These are phyloP conservation scores for Aspergillus clavatus DNA, from an alignment of 2,329 filamentous ascomycete species.

Conservation along the genomic window DNA sequence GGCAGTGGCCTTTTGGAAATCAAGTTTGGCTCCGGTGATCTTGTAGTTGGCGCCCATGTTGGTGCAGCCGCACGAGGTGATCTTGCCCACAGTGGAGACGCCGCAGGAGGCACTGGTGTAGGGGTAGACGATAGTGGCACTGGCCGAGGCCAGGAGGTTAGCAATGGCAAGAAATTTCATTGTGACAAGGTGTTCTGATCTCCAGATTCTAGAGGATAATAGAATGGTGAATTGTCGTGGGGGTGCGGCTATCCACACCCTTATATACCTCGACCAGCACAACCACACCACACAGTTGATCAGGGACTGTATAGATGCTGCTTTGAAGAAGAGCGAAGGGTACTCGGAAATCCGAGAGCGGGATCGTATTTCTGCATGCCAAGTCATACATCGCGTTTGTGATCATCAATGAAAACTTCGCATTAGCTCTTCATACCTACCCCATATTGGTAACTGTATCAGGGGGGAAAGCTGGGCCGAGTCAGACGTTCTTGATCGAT, in stretches of 20 bases:
- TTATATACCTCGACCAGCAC: not conserved
- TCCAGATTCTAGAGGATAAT: not conserved
- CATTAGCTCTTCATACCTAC: no score
- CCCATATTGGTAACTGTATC: not conserved
- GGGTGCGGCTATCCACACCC: not conserved
- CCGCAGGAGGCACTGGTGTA: not conserved
- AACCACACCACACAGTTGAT: no score
- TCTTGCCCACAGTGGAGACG: not conserved
- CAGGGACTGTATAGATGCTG: no score
- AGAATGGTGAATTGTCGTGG: not conserved
- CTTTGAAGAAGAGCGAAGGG: not conserved
- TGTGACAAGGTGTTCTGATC: not conserved
- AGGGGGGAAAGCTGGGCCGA: not conserved
- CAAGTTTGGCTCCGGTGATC: not conserved
- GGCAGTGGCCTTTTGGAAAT: not conserved
- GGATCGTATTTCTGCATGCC: not conserved
- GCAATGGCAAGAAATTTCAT: not conserved
- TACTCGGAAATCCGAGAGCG: no score
- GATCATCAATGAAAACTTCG: no score
- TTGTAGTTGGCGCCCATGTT: not conserved
- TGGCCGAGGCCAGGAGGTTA: not conserved
- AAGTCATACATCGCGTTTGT: no score
- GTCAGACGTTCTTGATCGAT: not conserved
- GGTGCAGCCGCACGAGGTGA: not conserved
- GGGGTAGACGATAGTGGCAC: not conserved